These are phyloP conservation scores for Avena eriantha DNA, from an alignment of 176 grass and related monocot species.

Conservation along the genomic window DNA sequence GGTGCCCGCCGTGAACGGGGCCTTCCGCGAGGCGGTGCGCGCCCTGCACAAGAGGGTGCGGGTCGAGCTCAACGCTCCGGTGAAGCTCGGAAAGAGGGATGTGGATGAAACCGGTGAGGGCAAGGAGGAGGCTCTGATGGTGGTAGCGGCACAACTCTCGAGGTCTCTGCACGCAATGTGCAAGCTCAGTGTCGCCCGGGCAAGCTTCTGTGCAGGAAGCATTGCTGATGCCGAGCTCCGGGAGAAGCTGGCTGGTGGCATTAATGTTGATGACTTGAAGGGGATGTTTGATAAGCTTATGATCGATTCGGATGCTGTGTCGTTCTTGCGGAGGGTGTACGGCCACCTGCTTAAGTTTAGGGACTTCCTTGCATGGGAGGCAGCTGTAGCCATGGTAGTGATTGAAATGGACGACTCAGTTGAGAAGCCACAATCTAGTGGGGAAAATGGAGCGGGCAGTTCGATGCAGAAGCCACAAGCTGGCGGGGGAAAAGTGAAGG, in stretches of 20 bases:
- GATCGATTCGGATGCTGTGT: slow-evolving; percentile 55
- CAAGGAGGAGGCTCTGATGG: slow-evolving; percentile 74
- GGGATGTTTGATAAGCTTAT: slow-evolving; percentile 49
- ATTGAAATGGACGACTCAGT: slow-evolving; percentile 85
- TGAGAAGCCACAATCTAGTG: slow-evolving; percentile 65
- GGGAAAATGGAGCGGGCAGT: slow-evolving; percentile 54
- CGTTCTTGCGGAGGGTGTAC: slow-evolving; percentile 56
- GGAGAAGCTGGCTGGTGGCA: slow-evolving; percentile 43
- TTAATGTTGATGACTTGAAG: slow-evolving; percentile 47
- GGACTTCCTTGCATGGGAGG: slow-evolving; percentile 86
- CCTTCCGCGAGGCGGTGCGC: slow-evolving; percentile 80
- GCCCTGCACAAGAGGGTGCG: slow-evolving; percentile 66
- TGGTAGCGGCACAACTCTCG: slow-evolving; percentile 58
- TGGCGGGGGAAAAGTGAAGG: slow-evolving; percentile 62
- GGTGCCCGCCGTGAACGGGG: slow-evolving; percentile 67
- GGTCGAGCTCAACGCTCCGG: slow-evolving; percentile 78
- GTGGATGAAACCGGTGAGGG: slow-evolving; percentile 47
- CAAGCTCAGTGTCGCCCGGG: slow-evolving; percentile 61
- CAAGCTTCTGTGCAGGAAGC: slow-evolving; percentile 52
- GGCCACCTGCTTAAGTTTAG: slow-evolving; percentile 76
- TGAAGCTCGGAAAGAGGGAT: slow-evolving; percentile 73
- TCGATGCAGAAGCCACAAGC: slow-evolving; percentile 68
- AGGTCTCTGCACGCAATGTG: slow-evolving; percentile 66
- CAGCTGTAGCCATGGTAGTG: slow-evolving; percentile 68
- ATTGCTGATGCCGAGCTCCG: slow-evolving; percentile 59